phyloP scores from a whole-genome alignment of 108 stramenopile species.

The Cylindrotheca closterium region DNA sequence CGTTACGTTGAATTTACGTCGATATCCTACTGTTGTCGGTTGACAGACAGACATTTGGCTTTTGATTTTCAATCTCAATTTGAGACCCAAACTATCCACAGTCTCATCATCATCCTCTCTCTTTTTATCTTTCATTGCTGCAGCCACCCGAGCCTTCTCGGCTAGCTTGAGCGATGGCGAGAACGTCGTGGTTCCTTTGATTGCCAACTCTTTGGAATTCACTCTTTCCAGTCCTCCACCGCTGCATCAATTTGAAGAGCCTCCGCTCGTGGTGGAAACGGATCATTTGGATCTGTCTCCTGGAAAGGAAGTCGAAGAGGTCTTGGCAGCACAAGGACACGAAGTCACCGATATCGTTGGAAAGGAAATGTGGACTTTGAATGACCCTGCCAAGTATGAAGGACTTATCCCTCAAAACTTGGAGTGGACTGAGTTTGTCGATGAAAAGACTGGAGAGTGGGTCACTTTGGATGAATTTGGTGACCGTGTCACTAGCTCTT shows the following conservation, averaged over 20 bases:
- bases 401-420: constrained; percentile 86
- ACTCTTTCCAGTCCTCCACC: constrained; percentile 92
- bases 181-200: constrained; percentile 88
- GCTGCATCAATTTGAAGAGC: constrained; percentile 97
- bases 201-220: constrained; percentile 96
- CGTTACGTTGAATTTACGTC: too few relatives aligned
- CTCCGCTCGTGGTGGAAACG: constrained; percentile 94
- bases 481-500: constrained; percentile 13
- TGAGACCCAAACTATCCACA: too few relatives aligned
- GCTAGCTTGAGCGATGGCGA: constrained; percentile 57
- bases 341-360: constrained; percentile 84
- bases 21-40: too few relatives aligned
- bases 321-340: constrained; percentile 77
- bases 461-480: constrained; percentile 84
- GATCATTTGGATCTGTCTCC: constrained; percentile 79
- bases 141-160: constrained; percentile 46
- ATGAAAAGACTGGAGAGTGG: constrained; percentile 89
- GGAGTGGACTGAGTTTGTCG: constrained; percentile 89
- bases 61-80: too few relatives aligned
- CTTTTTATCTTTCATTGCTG: too few relatives aligned
- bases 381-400: constrained; percentile 84
- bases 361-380: constrained; percentile 82
- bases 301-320: constrained; percentile 85
- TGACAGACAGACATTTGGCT: too few relatives aligned
- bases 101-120: too few relatives aligned